Evolutionary conservation across 306 rosid species (phyloP).

Genomic region (Datisca glomerata): DNA sequence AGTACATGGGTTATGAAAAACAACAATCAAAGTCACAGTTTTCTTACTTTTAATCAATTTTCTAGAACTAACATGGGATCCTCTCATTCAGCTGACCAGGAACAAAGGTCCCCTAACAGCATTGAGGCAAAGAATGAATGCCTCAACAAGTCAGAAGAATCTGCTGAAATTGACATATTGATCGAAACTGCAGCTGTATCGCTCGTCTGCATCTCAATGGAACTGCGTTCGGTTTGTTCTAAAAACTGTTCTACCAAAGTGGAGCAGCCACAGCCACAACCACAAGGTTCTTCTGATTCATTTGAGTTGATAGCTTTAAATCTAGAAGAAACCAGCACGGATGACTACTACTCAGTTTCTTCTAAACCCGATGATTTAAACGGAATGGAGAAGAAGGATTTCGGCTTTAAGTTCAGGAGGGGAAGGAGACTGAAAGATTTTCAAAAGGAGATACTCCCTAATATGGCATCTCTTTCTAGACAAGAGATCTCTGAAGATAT

Average conservation of each 20-base stretch:
- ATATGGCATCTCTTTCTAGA: constrained; percentile 43
- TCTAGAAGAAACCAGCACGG: constrained; percentile 22
- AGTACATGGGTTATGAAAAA: no score
- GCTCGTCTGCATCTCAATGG: constrained; percentile 25
- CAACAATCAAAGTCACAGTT: constrained; percentile 9
- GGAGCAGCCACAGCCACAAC: constrained; percentile 20
- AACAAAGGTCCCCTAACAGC: constrained; percentile 16
- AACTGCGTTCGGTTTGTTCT: no score
- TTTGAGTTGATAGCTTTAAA: constrained; percentile 32
- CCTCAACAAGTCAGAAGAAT: constrained; percentile 15
- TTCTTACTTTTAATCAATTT: constrained; percentile 7
- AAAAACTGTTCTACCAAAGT: no score
- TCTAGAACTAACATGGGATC: constrained; percentile 14
- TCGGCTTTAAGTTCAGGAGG: constrained; percentile 27
- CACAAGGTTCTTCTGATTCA: constrained; percentile 23
- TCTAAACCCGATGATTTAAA: constrained; percentile 20
- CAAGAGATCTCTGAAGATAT: constrained; percentile 47
- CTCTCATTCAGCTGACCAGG: constrained; percentile 14
- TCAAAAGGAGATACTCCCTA: constrained; percentile 54
- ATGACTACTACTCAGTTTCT: constrained; percentile 24
- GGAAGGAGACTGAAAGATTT: constrained; percentile 56
- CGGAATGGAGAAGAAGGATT: constrained; percentile 16
- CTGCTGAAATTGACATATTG: constrained; percentile 17
- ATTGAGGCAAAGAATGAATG: constrained; percentile 13
- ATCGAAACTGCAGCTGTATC: constrained; percentile 35